A percentile compares a stretch with the other conserved stretches of the same genome.
These are phyloP conservation scores for Colletotrichum acutatum DNA, from an alignment of 2,329 filamentous ascomycete species.

Conservation along the genomic window DNA sequence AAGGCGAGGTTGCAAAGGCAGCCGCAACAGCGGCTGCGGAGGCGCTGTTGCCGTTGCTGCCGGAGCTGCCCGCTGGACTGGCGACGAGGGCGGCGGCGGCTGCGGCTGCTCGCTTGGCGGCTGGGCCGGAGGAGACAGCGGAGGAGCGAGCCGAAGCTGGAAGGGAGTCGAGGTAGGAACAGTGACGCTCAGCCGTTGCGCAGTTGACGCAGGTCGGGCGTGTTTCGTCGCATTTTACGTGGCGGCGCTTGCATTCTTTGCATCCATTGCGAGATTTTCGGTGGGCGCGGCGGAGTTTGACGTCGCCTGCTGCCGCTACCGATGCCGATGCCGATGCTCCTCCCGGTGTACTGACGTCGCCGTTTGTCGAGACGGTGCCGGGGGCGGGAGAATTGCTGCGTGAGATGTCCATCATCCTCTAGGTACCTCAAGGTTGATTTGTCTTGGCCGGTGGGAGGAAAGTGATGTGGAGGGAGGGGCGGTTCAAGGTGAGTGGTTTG, in stretches of 20 bases:
- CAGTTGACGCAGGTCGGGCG: slow-evolving; percentile 54
- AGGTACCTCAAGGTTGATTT: not conserved
- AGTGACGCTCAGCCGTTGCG: slow-evolving; percentile 47
- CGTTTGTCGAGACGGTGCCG: slow-evolving; percentile 33
- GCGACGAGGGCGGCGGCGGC: not conserved
- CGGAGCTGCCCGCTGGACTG: slow-evolving; percentile 5
- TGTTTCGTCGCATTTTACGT: slow-evolving; percentile 56
- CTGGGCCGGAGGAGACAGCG: not conserved
- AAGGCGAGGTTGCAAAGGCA: slow-evolving; percentile 4
- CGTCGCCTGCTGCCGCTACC: slow-evolving; percentile 12
- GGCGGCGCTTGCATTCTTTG: slow-evolving; percentile 52
- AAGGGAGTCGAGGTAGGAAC: slow-evolving; percentile 43
- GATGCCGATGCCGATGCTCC: not conserved
- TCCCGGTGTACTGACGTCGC: slow-evolving; percentile 24
- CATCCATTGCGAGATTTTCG: slow-evolving; percentile 55
- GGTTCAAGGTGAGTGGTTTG: not conserved
- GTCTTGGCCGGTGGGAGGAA: not conserved
- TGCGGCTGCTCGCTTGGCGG: slow-evolving; percentile 9
- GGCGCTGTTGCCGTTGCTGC: not conserved
- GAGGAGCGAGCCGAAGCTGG: slow-evolving; percentile 12
- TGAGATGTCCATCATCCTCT: slow-evolving; percentile 3
- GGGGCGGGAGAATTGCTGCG: slow-evolving; percentile 20
- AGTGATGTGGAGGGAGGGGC: not conserved
- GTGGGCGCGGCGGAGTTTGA: slow-evolving; percentile 50
- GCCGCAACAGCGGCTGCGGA: not conserved